Base-by-base conservation (phyloP, 108 stramenopile species). In the Asterionellopsis glacialis region DNA sequence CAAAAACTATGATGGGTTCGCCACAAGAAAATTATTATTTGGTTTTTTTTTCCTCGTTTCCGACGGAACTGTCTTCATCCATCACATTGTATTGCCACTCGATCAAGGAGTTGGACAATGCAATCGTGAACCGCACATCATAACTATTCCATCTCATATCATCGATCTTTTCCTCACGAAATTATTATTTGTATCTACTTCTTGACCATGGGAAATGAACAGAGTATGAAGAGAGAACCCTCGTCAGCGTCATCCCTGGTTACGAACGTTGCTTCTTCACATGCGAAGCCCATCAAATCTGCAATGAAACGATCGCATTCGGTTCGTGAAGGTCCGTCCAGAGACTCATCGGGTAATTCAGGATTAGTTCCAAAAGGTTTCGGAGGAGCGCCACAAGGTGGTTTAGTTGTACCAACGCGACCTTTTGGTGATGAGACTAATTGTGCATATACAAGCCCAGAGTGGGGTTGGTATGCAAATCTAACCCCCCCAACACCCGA, bases 401-500 rank as follows among this genome's bases (percentile, higher is more conserved):
- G 61, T 51, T 59, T 63, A 50, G 70, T 67, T 61, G 71, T 67
- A 57, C 80, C 75, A 66, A 77, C 61, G 25, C 59, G 65, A 43
- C 65, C 70, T 27, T 53, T 40, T 26, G 57, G 23, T n/a, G 47
- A 65, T 25, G 13, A 45, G 23, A 19, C 55, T 19, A 53, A 41
- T 38, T 44, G 49, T 47, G 78, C 78, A 3, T 72, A 84, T 39
- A 45, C 79, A 16, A 75, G 73, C 63, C 88, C 88, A 22, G 82
- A 90, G 52, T 87, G 84, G 66, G 89, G 89, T 0, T 91, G 82
- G 63, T 91, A 87, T 55, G 80, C 83, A 9, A 83, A 72, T 57
- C 75, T 81, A 39, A 91, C 89, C 13, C 89, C 89, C 18, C 89
- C 89, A 16, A 87, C 85, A 9, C 81, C 86, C 12, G 83, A 85